Evolutionary conservation across 2,329 filamentous ascomycete genomes (phyloP), one percentile per base, ranked within the genome.

Genomic region (Cyanodermella asteris): DNA sequence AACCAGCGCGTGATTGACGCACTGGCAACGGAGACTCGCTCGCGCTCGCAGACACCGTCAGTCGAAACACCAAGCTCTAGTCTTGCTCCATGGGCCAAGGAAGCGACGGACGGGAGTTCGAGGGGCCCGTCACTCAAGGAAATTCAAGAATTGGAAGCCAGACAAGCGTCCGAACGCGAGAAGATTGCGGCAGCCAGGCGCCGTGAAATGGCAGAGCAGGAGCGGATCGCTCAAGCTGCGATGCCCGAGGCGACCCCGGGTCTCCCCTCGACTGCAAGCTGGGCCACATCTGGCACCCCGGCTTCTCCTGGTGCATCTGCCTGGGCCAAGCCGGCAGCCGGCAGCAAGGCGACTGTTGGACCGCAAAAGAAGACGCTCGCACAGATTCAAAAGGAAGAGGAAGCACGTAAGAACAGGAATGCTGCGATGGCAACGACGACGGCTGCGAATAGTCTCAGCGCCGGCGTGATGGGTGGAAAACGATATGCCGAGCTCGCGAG

Each of bases 311-410:
- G 41, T n/a, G 20, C 30, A 2, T 52, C 50, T 3, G 49, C 51
- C 7, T 63, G 59, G 59, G 48, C 49, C 20, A 72, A 64, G 39
- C 44, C 56, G 18, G 38, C 42, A 13, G 43, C 49, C 21, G 38
- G 38, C 26, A 61, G 58, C 38, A 37, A 44, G 18, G 35, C 43
- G 15, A 36, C 48, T 7, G 35, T 32, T 23, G 37, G 30, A n/a
- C 25, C 36, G 20, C 39, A 45, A 54, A 51, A 7, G 87, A 90
- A 58, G 93, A 93, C 63, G 91, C 81, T 0, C 59, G 78, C 81
- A 13, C 84, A 94, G 37, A 94, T 97, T 30, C 87, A 94, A 46
- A 82, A 82, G 34, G 87, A 97, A 51, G 87, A 97, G 43, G 87
- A 94, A 44, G 62, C 64, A 11, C 72, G 77, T 35, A 97, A 97